Conservation (phyloP, 441 rosid species). For the Pelargonium australe region DNA sequence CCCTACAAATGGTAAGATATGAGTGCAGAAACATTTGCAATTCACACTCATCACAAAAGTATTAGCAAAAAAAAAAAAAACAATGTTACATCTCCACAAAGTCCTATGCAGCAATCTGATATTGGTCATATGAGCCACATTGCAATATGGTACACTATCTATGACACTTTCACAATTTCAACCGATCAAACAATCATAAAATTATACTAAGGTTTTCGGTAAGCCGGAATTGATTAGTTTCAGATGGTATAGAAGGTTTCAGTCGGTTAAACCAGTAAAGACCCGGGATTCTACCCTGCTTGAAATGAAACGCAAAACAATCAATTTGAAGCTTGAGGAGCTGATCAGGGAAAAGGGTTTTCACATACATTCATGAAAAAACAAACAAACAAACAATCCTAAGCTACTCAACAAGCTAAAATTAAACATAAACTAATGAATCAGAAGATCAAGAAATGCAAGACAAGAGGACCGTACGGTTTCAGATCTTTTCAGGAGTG, state of each 20-base stretch:
- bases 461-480: constrained; percentile 40
- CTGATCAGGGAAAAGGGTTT: background rate
- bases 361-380: background rate
- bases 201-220: too few relatives aligned
- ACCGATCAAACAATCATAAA: too few relatives aligned
- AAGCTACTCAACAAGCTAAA: background rate
- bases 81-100: background rate
- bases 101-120: too few relatives aligned
- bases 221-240: too few relatives aligned
- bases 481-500: constrained; percentile 94
- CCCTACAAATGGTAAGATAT: background rate
- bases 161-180: too few relatives aligned
- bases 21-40: background rate
- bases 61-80: too few relatives aligned
- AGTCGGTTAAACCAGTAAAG: background rate
- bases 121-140: too few relatives aligned
- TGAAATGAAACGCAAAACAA: background rate
- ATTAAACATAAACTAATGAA: background rate
- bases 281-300: background rate
- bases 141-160: too few relatives aligned
- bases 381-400: background rate
- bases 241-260: too few relatives aligned
- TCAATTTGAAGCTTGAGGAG: background rate
- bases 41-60: background rate
- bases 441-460: constrained; percentile 7